A percentile compares a stretch with the other conserved stretches of the same genome.
These are phyloP conservation scores for Hypoxylon sp. DNA, from an alignment of 2,329 filamentous ascomycete genomes.

Conservation along the genomic window DNA sequence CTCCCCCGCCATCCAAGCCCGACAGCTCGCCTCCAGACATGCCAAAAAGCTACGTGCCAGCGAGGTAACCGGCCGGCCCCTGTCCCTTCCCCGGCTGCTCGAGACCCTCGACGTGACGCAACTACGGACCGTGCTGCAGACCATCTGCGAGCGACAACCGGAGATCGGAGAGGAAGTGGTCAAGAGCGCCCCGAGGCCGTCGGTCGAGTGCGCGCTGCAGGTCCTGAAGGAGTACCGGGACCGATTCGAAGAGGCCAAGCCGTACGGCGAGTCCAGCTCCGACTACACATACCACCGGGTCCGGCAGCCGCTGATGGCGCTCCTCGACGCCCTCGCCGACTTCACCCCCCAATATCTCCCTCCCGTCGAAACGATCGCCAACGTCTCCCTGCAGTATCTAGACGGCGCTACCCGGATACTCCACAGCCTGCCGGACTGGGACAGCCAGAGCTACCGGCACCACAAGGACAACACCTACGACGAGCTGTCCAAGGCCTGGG, in stretches of 20 bases:
- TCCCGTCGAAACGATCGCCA: conserved; percentile 86
- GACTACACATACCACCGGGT: conserved; percentile 97
- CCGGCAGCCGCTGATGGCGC: conserved; percentile 79
- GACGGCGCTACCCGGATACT: conserved; percentile 92
- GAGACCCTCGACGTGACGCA: conserved; percentile 91
- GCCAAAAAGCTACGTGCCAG: conserved; percentile 72
- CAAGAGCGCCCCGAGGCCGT: conserved; percentile 85
- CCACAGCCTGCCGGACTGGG: conserved; percentile 91
- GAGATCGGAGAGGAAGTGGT: conserved; percentile 88
- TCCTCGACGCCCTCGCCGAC: conserved; percentile 90
- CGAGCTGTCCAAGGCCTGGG: conserved; percentile 94
- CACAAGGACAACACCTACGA: conserved; percentile 97
- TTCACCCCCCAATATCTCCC: conserved; percentile 97
- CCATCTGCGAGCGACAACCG: conserved; percentile 90
- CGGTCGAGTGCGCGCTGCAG: conserved; percentile 80
- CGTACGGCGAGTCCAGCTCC: conserved; percentile 84
- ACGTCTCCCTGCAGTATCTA: conserved; percentile 85
- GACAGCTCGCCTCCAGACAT: conserved; percentile 71
- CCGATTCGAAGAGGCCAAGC: conserved; percentile 81
- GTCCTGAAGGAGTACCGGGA: conserved; percentile 86
- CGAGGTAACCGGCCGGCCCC: conserved; percentile 72
- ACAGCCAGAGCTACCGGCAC: conserved; percentile 86
- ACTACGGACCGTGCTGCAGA: conserved; percentile 86
- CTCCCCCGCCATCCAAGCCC: conserved; percentile 80
- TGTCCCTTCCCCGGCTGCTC: conserved; percentile 77